Percentiles rank a stretch among this genome's conserved stretches.
phyloP scores from a whole-genome alignment of 108 stramenopile species.

The Craspedostauros australis region DNA sequence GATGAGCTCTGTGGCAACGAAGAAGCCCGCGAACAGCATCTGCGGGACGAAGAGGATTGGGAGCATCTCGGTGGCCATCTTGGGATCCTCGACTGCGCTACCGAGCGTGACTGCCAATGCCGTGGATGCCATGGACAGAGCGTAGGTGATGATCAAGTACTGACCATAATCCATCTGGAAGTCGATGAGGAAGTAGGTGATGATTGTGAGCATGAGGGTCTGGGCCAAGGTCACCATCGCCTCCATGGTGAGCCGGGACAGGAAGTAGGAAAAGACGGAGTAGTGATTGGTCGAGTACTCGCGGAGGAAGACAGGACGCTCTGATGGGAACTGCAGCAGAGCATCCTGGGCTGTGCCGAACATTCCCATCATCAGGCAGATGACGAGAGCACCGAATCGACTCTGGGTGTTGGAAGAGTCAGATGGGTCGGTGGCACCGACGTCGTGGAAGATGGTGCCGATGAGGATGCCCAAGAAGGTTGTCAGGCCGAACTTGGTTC shows the following conservation, averaged over 20 bases:
- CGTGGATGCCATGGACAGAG: constrained; percentile 38
- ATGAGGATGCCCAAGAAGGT: constrained; percentile 52
- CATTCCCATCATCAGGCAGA: constrained; percentile 65
- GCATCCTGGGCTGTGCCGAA: constrained; percentile 74
- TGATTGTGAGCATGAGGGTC: constrained; percentile 28
- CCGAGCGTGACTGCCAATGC: constrained; percentile 38
- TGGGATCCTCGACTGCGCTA: constrained; percentile 50
- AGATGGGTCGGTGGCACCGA: constrained; percentile 38
- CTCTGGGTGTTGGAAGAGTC: constrained; percentile 5
- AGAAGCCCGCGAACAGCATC: constrained; percentile 76
- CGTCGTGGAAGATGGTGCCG: constrained; percentile 67
- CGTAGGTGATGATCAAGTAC: constrained; percentile 12
- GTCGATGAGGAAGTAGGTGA: constrained; percentile 35
- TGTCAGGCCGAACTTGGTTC: constrained; percentile 49
- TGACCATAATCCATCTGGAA: constrained; percentile 25
- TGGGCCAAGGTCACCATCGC: constrained; percentile 48
- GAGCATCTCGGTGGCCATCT: constrained; percentile 49
- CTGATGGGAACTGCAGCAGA: constrained; percentile 67
- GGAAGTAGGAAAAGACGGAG: constrained; percentile 60
- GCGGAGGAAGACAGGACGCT: constrained; percentile 83
- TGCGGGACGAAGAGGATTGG: constrained; percentile 73
- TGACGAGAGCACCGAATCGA: constrained; percentile 58
- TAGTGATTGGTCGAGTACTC: constrained; percentile 89
- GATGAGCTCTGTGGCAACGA: constrained; percentile 42
- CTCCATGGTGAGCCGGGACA: constrained; percentile 56